Evolutionary conservation across 805 yeast species (phyloP).

Genomic region (Suhomyces xylopsoci): DNA sequence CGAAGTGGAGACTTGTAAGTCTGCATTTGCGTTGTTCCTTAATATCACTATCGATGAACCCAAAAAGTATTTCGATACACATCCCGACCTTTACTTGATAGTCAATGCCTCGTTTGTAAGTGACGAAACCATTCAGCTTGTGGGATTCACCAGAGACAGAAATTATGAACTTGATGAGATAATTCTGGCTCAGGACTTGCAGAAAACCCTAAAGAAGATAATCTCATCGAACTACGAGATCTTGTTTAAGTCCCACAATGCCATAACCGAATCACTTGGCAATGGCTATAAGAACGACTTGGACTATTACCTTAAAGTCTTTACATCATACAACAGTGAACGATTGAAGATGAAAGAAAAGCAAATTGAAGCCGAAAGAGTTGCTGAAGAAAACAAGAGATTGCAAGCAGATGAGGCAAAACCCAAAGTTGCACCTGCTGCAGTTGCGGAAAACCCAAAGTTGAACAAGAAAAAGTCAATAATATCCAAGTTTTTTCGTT

Average conservation of each 20-base stretch:
- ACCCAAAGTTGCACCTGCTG: not conserved
- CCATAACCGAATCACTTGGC: slow-evolving; percentile 19
- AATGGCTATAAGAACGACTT: slow-evolving; percentile 16
- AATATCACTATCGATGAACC: slow-evolving; percentile 47
- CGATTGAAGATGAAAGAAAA: slow-evolving; percentile 1
- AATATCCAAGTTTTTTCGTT: slow-evolving; percentile 7
- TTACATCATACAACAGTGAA: slow-evolving; percentile 5
- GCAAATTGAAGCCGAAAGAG: not conserved
- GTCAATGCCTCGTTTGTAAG: slow-evolving; percentile 36
- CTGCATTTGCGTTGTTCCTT: slow-evolving; percentile 64
- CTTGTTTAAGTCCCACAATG: slow-evolving; percentile 22
- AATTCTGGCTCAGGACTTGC: slow-evolving; percentile 20
- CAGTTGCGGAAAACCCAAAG: not conserved
- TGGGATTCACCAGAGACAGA: slow-evolving; percentile 15
- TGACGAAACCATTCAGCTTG: slow-evolving; percentile 13
- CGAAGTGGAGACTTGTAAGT: slow-evolving; percentile 50
- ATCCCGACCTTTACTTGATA: slow-evolving; percentile 40
- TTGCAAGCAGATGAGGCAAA: not conserved
- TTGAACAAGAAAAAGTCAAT: slow-evolving; percentile 8
- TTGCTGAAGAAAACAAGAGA: not conserved
- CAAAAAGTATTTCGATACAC: slow-evolving; percentile 17
- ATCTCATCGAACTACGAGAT: slow-evolving; percentile 18
- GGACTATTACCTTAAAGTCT: slow-evolving; percentile 10
- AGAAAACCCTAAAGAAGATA: slow-evolving; percentile 18
- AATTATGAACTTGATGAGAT: slow-evolving; percentile 19